Percentiles rank a stretch among this genome's conserved stretches.
These are phyloP conservation scores for Saturnispora mendoncae DNA, from an alignment of 805 yeast genomes.

Conservation along the genomic window DNA sequence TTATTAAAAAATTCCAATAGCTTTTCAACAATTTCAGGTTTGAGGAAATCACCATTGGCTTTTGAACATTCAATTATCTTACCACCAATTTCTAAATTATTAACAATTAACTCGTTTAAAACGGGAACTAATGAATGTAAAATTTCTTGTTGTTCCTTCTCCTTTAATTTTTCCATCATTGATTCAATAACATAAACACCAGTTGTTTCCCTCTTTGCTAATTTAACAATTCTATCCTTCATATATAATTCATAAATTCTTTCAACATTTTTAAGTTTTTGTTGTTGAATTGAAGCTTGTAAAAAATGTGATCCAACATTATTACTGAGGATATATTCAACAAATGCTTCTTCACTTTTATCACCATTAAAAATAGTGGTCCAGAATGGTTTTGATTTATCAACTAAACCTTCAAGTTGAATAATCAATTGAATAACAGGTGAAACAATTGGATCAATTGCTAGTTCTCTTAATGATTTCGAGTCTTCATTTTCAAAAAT, in stretches of 20 bases:
- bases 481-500: constrained; percentile 34
- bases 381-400: constrained; percentile 65
- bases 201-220: constrained; percentile 74
- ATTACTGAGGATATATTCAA: constrained; percentile 76
- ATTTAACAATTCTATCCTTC: constrained; percentile 60
- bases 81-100: constrained; percentile 63
- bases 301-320: constrained; percentile 92
- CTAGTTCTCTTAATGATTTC: constrained; percentile 53
- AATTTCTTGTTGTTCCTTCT: constrained; percentile 52
- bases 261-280: constrained; percentile 60
- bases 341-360: constrained; percentile 63
- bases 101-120: constrained; percentile 49
- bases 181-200: constrained; percentile 77
- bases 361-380: constrained; percentile 51
- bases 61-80: constrained; percentile 59
- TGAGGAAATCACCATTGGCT: constrained; percentile 46
- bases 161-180: constrained; percentile 53
- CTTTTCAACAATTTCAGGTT: constrained; percentile 48
- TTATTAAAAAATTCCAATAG: constrained; percentile 35
- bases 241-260: constrained; percentile 65
- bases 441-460: constrained; percentile 74
- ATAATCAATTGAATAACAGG: constrained; percentile 77
- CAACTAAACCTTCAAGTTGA: constrained; percentile 73
- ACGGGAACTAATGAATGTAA: constrained; percentile 61
- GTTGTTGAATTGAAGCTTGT: constrained; percentile 57